Conservation (phyloP, 2,329 filamentous ascomycete species). For the Pseudogymnoascus sp. region DNA sequence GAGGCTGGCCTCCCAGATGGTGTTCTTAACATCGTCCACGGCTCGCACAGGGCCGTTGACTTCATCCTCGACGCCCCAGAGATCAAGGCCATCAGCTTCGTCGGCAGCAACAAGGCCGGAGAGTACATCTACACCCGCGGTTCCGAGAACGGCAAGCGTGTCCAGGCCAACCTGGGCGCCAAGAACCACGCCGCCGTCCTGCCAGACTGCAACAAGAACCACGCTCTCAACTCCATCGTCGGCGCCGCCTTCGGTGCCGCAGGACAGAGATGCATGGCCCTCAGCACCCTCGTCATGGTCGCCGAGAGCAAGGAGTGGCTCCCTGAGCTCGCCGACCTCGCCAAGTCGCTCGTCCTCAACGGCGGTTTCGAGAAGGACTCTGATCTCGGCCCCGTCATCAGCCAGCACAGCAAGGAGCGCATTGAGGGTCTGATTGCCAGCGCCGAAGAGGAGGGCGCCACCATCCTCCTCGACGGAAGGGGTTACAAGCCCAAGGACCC, state of each 20-base stretch:
- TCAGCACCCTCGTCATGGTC: conserved; percentile 75
- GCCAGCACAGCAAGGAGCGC: conserved; percentile 67
- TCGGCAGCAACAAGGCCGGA: conserved; percentile 79
- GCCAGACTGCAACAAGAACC: conserved; percentile 85
- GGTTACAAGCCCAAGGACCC: conserved; percentile 54
- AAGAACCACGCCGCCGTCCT: conserved; percentile 84
- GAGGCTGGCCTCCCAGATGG: conserved; percentile 77
- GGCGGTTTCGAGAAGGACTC: conserved; percentile 75
- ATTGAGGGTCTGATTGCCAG: conserved; percentile 70
- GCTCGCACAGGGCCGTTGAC: conserved; percentile 71
- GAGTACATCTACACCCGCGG: conserved; percentile 77
- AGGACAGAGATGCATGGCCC: conserved; percentile 79
- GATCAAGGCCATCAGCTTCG: conserved; percentile 82
- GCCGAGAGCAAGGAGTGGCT: conserved; percentile 82
- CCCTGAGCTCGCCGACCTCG: conserved; percentile 66
- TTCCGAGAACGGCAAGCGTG: conserved; percentile 78
- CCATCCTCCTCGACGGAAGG: conserved; percentile 72
- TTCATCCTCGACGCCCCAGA: conserved; percentile 78
- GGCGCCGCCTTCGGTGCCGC: conserved; percentile 80
- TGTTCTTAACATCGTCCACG: conserved; percentile 77
- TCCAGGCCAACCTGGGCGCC: conserved; percentile 79
- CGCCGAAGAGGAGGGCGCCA: conserved; percentile 73
- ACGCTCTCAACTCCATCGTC: conserved; percentile 75
- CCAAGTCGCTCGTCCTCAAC: conserved; percentile 65
- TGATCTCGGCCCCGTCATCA: conserved; percentile 77